Base-by-base conservation (phyloP, 208 protist genomes). In the Balamuthia mandrillaris region DNA sequence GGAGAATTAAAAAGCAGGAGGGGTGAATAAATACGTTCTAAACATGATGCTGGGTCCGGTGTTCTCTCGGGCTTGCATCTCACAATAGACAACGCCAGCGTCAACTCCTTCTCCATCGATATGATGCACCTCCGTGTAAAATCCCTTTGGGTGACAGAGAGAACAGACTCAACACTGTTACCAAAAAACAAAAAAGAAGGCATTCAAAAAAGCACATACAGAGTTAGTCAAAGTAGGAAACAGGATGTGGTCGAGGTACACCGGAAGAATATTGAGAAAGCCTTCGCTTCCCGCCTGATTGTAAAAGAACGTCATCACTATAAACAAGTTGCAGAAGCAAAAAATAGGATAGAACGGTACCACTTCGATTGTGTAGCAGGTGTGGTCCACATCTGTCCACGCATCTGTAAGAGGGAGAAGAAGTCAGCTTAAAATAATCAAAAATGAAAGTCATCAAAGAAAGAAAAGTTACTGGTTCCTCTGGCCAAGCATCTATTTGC, bases 181-280 rank as follows among this genome's bases (percentile, higher is more conserved):
- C 35, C 37, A 9, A 86, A 77, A 47, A 88, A 39, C 39, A 49
- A 68, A 1, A 78, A 24, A 18, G 7, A 16, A 16, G 42, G 29
- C 37, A 37, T 51, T 52, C 27, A n/a, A 31, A 12, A 2, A 61
- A 10, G 33, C 7, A 6, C 58, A 7, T 37, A 79, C 88, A 10
- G 78, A 58, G 47, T 90, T 89, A 3, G 91, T 93, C 16, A 95
- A 45, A 3, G 89, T 93, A 27, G 92, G 94, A 87, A 90, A 95
- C 14, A 96, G 75, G n/a, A 96, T 84, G 83, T 96, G 94, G 81
- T 96, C 94, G 10, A 96, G 61, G 81, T 93, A 96, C 24, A 96
- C 85, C 18, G 93, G 92, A 9, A 96, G 54, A 31, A 93, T 3
- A 39, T 84, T 49, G 16, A 95, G 85, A 51, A 94, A 93, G 21